Evolutionary conservation across 2,329 filamentous ascomycete species (phyloP).

Genomic region (Fusarium mexicanum): DNA sequence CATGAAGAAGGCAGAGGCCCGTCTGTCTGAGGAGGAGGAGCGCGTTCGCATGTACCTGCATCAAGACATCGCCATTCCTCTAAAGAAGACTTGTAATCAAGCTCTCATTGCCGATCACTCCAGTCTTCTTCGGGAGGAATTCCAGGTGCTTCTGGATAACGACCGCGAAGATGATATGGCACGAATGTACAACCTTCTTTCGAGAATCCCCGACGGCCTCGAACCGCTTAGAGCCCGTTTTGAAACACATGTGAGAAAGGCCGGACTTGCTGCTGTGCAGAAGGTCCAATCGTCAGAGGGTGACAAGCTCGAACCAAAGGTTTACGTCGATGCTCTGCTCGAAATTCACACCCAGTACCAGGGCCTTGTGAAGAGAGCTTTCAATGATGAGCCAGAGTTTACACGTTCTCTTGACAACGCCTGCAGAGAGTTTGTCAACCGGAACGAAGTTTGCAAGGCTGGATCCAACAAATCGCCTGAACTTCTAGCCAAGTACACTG

Average conservation of each 20-base stretch:
- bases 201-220: slow-evolving; percentile 88
- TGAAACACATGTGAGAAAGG: slow-evolving; percentile 91
- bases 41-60: slow-evolving; percentile 93
- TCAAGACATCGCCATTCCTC: slow-evolving; percentile 82
- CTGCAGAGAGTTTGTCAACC: slow-evolving; percentile 97
- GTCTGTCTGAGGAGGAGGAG: slow-evolving; percentile 92
- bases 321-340: slow-evolving; percentile 93
- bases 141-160: slow-evolving; percentile 91
- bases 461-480: slow-evolving; percentile 95
- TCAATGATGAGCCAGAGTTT: slow-evolving; percentile 95
- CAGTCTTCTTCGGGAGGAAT: slow-evolving; percentile 88
- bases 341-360: slow-evolving; percentile 96
- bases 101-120: slow-evolving; percentile 92
- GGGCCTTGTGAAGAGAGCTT: slow-evolving; percentile 88
- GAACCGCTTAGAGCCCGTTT: slow-evolving; percentile 89
- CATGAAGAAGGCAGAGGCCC: slow-evolving; percentile 98
- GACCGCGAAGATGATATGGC: slow-evolving; percentile 96
- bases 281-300: slow-evolving; percentile 88
- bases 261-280: slow-evolving; percentile 86
- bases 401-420: slow-evolving; percentile 96
- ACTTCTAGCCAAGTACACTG: slow-evolving; percentile 93
- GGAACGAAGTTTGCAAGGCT: slow-evolving; percentile 94
- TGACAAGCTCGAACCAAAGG: slow-evolving; percentile 92
- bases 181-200: slow-evolving; percentile 93
- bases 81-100: slow-evolving; percentile 89